Percentiles rank a stretch among this genome's conserved stretches.
These are phyloP conservation scores for Chrysoporthe deuterocubensis DNA, from an alignment of 2,329 filamentous ascomycete species.

Conservation along the genomic window DNA sequence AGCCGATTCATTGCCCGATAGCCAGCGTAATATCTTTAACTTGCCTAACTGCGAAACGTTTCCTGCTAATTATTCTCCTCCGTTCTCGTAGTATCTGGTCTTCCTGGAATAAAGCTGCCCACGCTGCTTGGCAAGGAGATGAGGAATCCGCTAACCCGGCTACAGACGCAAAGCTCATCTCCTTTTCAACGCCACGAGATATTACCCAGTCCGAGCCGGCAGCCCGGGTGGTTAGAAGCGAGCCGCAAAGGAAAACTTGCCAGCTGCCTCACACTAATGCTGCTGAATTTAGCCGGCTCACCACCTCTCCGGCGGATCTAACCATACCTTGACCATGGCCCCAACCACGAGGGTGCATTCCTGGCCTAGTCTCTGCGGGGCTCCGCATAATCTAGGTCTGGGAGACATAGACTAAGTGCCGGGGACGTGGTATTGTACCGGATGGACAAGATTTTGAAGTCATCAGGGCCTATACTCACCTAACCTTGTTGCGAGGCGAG, in stretches of 20 bases:
- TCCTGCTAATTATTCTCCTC: background rate
- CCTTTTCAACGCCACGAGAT: background rate
- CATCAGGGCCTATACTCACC: background rate
- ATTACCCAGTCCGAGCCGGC: slow-evolving; percentile 1
- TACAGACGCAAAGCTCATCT: background rate
- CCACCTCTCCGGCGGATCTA: background rate
- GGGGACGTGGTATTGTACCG: background rate
- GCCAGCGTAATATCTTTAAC: too few relatives aligned
- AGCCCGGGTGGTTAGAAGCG: background rate
- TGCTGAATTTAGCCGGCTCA: slow-evolving; percentile 13
- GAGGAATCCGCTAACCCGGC: background rate
- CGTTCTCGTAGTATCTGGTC: background rate
- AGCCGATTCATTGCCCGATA: too few relatives aligned
- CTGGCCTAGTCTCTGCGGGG: background rate
- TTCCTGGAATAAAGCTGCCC: background rate
- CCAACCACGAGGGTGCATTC: background rate
- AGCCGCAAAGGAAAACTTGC: background rate
- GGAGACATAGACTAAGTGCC: background rate
- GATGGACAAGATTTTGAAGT: background rate
- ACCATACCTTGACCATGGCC: background rate
- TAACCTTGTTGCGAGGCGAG: background rate
- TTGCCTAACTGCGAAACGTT: too few relatives aligned
- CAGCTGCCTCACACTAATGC: slow-evolving; percentile 4
- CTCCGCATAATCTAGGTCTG: background rate
- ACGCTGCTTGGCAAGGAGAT: background rate